phyloP scores from a whole-genome alignment of 2,329 filamentous ascomycete genomes.

The Neonectria punicea region DNA sequence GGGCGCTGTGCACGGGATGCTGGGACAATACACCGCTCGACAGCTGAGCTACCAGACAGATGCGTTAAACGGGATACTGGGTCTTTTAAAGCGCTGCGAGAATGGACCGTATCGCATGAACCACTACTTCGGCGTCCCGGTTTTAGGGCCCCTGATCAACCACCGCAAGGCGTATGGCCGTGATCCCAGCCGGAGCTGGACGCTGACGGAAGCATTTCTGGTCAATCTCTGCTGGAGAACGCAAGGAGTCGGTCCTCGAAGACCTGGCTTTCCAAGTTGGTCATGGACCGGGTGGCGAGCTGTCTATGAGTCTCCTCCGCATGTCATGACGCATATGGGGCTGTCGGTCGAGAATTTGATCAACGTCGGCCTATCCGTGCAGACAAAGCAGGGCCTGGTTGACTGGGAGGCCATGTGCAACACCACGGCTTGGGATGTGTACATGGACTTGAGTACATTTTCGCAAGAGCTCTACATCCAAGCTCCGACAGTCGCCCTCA shows the following conservation, averaged over 20 bases:
- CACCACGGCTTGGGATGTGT: slow-evolving; percentile 11
- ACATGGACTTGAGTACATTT: slow-evolving; percentile 6
- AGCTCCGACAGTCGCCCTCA: slow-evolving; percentile 4
- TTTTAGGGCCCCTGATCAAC: slow-evolving; percentile 17
- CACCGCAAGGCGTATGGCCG: slow-evolving; percentile 17
- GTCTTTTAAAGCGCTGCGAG: slow-evolving; percentile 19
- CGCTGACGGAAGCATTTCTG: slow-evolving; percentile 17
- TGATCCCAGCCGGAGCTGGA: slow-evolving; percentile 14
- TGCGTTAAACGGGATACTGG: slow-evolving; percentile 15
- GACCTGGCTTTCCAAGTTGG: slow-evolving; percentile 19
- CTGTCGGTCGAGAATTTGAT: background rate
- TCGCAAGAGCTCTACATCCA: slow-evolving; percentile 16
- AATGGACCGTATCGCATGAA: slow-evolving; percentile 22
- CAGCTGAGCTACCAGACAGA: slow-evolving; percentile 19
- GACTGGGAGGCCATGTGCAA: slow-evolving; percentile 19
- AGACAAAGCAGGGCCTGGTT: background rate
- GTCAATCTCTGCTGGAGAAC: slow-evolving; percentile 19
- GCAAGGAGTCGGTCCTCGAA: background rate
- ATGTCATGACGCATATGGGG: background rate
- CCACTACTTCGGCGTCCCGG: slow-evolving; percentile 24
- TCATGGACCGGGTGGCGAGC: slow-evolving; percentile 24
- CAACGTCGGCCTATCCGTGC: background rate
- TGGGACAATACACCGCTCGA: slow-evolving; percentile 3
- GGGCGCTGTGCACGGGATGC: slow-evolving; percentile 11
- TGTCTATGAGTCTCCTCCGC: slow-evolving; percentile 8